A percentile compares a stretch with the other conserved stretches of the same genome.
Evolutionary conservation across 2,329 filamentous ascomycete genomes (phyloP).

Genomic region (Penicillium fuscoglaucum): DNA sequence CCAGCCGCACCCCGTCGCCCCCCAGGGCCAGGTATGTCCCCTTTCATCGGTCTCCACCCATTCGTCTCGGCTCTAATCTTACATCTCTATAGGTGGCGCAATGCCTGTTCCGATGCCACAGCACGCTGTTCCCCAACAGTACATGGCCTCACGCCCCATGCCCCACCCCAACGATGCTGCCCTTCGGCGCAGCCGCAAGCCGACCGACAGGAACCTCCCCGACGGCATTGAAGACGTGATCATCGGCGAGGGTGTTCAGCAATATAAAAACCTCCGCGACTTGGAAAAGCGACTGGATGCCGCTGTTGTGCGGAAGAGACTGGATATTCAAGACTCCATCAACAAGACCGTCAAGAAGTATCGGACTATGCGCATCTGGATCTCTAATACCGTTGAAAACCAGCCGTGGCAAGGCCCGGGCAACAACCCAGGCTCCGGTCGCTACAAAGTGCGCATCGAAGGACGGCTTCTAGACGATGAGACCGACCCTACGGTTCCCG

Average conservation of each 20-base stretch:
- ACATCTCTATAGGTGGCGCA: conserved; percentile 24
- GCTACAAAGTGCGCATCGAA: conserved; percentile 87
- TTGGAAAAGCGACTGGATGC: conserved; percentile 87
- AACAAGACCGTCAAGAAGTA: conserved; percentile 74
- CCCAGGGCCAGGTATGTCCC: conserved; percentile 40
- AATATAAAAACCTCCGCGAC: conserved; percentile 82
- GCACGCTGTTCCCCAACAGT: conserved; percentile 41
- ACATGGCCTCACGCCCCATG: conserved; percentile 39
- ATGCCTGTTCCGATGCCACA: conserved; percentile 41
- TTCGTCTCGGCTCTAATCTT: conserved; percentile 11
- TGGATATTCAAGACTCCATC: conserved; percentile 83
- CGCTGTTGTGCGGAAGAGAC: conserved; percentile 87
- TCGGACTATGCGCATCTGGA: conserved; percentile 87
- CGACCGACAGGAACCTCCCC: conserved; percentile 91
- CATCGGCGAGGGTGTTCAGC: conserved; percentile 75
- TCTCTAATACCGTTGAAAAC: conserved; percentile 90
- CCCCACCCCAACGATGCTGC: conserved; percentile 49
- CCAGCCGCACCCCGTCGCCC: conserved; percentile 46
- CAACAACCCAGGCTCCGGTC: conserved; percentile 40
- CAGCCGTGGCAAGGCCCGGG: conserved; percentile 76
- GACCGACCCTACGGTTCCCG: conserved; percentile 53
- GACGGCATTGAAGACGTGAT: conserved; percentile 82
- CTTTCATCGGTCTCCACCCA: conserved; percentile 16
- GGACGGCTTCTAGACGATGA: conserved; percentile 76
- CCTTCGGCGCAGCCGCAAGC: conserved; percentile 80